These are phyloP conservation scores for Pyrus betulifolia DNA, from an alignment of 306 rosid genomes.

Conservation along the genomic window DNA sequence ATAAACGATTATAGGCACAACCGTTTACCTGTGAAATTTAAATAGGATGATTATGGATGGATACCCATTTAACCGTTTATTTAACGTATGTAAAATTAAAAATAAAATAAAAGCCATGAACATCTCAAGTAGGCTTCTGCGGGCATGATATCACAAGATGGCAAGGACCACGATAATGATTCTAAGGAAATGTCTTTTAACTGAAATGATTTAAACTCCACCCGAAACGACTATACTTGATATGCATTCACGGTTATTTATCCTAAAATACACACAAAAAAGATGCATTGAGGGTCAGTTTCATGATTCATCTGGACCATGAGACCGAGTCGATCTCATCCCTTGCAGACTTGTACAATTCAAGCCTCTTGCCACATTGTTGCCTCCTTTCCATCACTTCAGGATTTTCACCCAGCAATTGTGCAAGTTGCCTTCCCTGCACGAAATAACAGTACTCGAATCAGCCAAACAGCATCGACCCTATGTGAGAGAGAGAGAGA, in stretches of 20 bases:
- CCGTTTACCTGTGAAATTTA: too few relatives aligned
- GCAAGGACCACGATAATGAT: too few relatives aligned
- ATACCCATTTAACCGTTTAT: too few relatives aligned
- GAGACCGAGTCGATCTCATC: constrained; percentile 46
- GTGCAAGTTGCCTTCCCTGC: constrained; percentile 32
- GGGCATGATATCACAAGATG: too few relatives aligned
- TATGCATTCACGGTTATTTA: background rate
- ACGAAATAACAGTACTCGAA: constrained; percentile 4
- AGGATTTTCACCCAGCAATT: constrained; percentile 38
- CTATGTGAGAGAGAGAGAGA: background rate
- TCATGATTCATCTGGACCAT: constrained; percentile 26
- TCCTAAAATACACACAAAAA: background rate
- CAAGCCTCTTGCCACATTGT: constrained; percentile 42
- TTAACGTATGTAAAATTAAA: too few relatives aligned
- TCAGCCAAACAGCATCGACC: background rate
- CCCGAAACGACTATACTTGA: background rate
- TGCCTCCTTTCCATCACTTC: constrained; percentile 34
- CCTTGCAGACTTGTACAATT: constrained; percentile 44
- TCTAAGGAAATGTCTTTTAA: background rate
- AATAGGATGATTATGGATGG: too few relatives aligned
- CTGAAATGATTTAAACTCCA: background rate
- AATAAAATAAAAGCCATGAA: too few relatives aligned
- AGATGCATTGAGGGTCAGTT: background rate
- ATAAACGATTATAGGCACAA: accelerated
- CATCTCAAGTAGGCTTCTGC: too few relatives aligned